Evolutionary conservation across 345 rosid genomes (phyloP).

Genomic region (Populus nigra): DNA sequence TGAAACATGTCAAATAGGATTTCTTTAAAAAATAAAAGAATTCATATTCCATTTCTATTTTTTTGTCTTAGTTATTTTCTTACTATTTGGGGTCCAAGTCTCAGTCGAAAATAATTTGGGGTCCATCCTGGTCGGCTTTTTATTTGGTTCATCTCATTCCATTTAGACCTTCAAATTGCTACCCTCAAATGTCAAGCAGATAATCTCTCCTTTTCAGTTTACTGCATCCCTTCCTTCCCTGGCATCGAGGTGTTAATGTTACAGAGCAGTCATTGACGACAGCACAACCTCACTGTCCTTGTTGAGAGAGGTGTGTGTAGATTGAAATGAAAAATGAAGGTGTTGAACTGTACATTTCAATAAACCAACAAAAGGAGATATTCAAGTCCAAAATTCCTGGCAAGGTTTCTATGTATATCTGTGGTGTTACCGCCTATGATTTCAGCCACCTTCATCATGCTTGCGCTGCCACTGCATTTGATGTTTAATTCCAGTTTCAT

Average conservation of each 20-base stretch:
- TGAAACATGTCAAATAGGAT: neutral
- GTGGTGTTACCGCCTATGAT: constrained; percentile 86
- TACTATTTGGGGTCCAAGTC: neutral
- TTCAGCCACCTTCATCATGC: constrained; percentile 91
- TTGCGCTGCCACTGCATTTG: constrained; percentile 78
- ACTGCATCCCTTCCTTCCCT: neutral
- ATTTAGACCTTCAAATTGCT: neutral
- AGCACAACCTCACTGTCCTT: neutral
- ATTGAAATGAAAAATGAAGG: constrained; percentile 22
- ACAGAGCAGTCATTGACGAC: neutral
- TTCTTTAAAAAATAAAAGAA: neutral
- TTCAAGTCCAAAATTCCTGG: constrained; percentile 49
- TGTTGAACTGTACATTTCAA: constrained; percentile 55
- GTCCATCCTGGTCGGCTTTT: neutral
- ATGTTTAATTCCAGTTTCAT: constrained; percentile 64
- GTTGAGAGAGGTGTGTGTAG: neutral
- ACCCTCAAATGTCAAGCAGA: neutral
- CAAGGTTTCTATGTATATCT: constrained; percentile 68
- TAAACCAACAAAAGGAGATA: constrained; percentile 62
- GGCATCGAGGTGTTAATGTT: neutral
- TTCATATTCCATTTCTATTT: neutral
- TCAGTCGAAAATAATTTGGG: neutral
- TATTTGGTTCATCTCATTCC: neutral
- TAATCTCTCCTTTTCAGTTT: neutral
- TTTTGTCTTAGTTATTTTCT: neutral